A percentile compares a stretch with the other conserved stretches of the same genome.
Evolutionary conservation across 2,329 filamentous ascomycete genomes (phyloP).

Genomic region (Epicoccum nigrum): DNA sequence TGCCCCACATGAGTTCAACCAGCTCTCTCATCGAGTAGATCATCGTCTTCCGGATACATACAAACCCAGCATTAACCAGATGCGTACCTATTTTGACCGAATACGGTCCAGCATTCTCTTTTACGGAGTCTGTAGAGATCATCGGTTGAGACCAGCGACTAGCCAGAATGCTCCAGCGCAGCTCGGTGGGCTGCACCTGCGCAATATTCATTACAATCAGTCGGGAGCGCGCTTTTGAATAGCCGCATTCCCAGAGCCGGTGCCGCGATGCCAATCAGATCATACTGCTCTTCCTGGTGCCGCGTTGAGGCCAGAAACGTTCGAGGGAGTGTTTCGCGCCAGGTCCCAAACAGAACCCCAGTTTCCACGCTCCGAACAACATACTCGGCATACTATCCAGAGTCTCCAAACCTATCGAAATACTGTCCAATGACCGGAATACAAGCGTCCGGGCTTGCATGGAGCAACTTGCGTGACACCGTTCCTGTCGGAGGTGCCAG

Average conservation of each 20-base stretch:
- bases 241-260: neutral
- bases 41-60: neutral
- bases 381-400: neutral
- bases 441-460: neutral
- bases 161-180: no score
- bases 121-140: no score
- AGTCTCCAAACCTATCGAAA: neutral
- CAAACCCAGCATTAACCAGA: neutral
- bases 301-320: constrained; percentile 1
- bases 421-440: neutral
- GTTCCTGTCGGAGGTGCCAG: constrained; percentile 7
- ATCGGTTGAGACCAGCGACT: no score
- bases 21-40: neutral
- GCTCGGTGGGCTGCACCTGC: no score
- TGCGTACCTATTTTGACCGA: no score
- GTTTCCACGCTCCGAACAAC: constrained; percentile 12
- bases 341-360: constrained; percentile 11
- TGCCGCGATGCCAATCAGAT: no score
- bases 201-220: no score
- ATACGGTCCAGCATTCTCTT: no score
- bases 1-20: neutral
- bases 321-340: constrained; percentile 11
- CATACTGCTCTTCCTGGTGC: neutral
- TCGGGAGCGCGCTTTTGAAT: no score
- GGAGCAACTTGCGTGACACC: constrained; percentile 3